A percentile compares a stretch with the other conserved stretches of the same genome.
phyloP scores from a whole-genome alignment of 2,329 filamentous ascomycete genomes.

The Beauveria bassiana region DNA sequence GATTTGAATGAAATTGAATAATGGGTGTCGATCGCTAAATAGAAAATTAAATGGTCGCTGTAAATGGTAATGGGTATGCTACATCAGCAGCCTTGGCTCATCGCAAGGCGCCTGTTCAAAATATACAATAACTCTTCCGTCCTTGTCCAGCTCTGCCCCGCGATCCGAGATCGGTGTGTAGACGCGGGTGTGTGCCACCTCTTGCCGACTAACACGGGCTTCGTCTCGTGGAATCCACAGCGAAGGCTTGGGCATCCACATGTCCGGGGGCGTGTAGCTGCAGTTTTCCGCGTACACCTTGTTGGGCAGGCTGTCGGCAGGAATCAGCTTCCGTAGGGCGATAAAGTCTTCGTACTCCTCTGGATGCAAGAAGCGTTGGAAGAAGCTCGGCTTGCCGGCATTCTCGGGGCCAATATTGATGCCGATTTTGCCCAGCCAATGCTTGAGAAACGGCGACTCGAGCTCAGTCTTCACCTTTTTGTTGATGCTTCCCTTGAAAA shows the following conservation, averaged over 20 bases:
- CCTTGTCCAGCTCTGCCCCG: constrained; percentile 25
- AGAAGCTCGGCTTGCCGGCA: constrained; percentile 36
- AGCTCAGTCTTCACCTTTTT: constrained; percentile 23
- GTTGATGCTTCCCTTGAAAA: constrained; percentile 30
- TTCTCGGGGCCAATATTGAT: constrained; percentile 21
- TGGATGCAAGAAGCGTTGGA: constrained; percentile 67
- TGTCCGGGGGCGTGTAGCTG: constrained; percentile 59
- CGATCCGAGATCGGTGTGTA: constrained; percentile 70
- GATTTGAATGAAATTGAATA: not conserved
- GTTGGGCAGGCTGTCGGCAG: constrained; percentile 38
- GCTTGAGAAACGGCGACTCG: constrained; percentile 21
- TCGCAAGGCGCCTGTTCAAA: constrained; percentile 32
- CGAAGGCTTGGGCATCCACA: constrained; percentile 54
- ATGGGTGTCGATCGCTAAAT: not conserved
- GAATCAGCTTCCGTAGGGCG: constrained; percentile 61
- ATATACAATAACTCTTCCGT: constrained; percentile 27
- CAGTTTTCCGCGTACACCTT: constrained; percentile 50
- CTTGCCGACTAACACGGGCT: constrained; percentile 67
- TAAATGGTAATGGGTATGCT: constrained; percentile 22
- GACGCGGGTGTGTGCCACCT: constrained; percentile 62
- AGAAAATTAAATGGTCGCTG: not conserved
- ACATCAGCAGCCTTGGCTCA: constrained; percentile 32
- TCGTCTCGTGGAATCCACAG: constrained; percentile 81
- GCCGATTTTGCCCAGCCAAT: constrained; percentile 20
- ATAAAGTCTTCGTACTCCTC: constrained; percentile 69